Base-by-base conservation (phyloP, 2,329 filamentous ascomycete species). In the Anthostomella pinea region DNA sequence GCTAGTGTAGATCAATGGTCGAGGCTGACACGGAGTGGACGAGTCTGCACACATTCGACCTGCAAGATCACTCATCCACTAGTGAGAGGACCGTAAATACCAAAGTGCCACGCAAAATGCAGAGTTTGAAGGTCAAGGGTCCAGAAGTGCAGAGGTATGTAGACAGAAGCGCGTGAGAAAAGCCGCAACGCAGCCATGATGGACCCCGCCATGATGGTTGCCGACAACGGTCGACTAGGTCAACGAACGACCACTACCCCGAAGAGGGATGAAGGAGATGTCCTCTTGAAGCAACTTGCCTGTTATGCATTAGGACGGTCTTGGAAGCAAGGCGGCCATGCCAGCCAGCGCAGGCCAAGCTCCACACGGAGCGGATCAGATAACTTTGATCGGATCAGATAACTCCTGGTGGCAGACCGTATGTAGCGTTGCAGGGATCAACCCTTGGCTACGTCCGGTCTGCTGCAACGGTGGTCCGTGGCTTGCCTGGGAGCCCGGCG, bases 301-400 rank as follows among this genome's bases (percentile, higher is more conserved):
- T 16, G 35, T 11, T 21, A 18, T 19, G 28, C 20, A 28, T 24
- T 23, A 28, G 27, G 33, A 43, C 15, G 30, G 28, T 36, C 35
- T 20, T 39, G 48, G 47, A 39, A 38, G 45, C 44, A 46, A 45
- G 46, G 43, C 48, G 46, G 51, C 41, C 40, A 46, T 34, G 41
- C 14, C 35, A 26, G n/a, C 41, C 41, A 42, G 38, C 25, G 36
- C 27, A 37, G 36, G 25, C 29, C 30, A 41, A 33, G 37, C 44
- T 44, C 49, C 52, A 50, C 48, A 29, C 28, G 18, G 13, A 24
- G 36, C 53, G 53, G 54, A 57, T 57, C 54, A 44, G 54, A 57
- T 57, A 57, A 57, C 52, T 56, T 51, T 49, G 52, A 49, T 44
- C 33, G 54, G 52, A 57, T 56, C 54, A 41, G 54, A 56, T 56